These are phyloP conservation scores for Nitzschia putrida DNA, from an alignment of 108 stramenopile species.

Conservation along the genomic window DNA sequence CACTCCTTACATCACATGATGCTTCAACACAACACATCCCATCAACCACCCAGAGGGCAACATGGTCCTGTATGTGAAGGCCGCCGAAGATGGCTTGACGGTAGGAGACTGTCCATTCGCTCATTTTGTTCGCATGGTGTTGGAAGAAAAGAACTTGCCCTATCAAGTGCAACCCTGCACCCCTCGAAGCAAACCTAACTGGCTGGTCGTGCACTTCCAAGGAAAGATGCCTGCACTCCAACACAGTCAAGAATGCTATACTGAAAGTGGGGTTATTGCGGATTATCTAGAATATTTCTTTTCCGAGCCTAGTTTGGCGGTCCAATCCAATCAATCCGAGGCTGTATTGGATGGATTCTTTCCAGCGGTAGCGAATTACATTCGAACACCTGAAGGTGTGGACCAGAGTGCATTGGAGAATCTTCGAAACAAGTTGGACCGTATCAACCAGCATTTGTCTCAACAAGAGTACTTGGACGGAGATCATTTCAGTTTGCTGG, in stretches of 20 bases:
- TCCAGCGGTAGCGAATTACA: constrained; percentile 77
- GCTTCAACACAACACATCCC: constrained; percentile 1
- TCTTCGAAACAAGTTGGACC: constrained; percentile 43
- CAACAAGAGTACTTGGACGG: constrained; percentile 46
- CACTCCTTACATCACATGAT: constrained; percentile 8
- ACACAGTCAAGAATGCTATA: constrained; percentile 84
- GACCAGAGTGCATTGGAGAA: constrained; percentile 41
- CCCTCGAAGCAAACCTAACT: constrained; percentile 70
- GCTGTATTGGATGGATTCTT: constrained; percentile 68
- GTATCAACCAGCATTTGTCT: constrained; percentile 55
- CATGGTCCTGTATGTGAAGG: constrained; percentile 82
- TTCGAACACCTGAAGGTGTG: constrained; percentile 70
- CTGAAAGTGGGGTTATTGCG: constrained; percentile 75
- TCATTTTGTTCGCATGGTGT: constrained; percentile 77
- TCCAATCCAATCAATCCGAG: constrained; percentile 30
- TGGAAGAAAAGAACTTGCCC: constrained; percentile 73
- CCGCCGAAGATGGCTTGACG: constrained; percentile 63
- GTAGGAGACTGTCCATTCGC: constrained; percentile 88
- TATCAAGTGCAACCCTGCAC: constrained; percentile 67
- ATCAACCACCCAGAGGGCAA: constrained; percentile 65
- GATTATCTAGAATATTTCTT: constrained; percentile 88
- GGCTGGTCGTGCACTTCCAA: constrained; percentile 77
- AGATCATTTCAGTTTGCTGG: constrained; percentile 58
- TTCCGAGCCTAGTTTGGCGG: constrained; percentile 48
- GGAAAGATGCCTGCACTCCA: constrained; percentile 83